These are phyloP conservation scores for Strigomonas culicis DNA, from an alignment of 208 protist species.

Conservation along the genomic window DNA sequence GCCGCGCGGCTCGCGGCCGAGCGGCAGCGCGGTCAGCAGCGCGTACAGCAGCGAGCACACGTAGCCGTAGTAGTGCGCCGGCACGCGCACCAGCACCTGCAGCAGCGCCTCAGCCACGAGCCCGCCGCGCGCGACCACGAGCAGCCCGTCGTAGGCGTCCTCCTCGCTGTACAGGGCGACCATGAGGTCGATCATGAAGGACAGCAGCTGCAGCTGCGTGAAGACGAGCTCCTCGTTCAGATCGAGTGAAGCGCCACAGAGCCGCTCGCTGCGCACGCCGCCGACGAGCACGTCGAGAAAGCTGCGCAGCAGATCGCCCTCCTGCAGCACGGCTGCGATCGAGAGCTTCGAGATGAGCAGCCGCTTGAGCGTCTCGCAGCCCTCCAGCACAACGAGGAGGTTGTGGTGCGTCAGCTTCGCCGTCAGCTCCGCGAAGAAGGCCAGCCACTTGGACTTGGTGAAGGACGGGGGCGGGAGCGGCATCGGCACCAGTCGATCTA, in stretches of 20 bases:
- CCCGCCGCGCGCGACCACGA: constrained; percentile 57
- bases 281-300: constrained; percentile 58
- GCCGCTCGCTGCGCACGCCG: constrained; percentile 28
- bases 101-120: constrained; percentile 49
- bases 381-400: constrained; percentile 67
- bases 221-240: constrained; percentile 59
- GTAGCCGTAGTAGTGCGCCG: constrained; percentile 60
- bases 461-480: constrained; percentile 48
- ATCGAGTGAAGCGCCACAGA: constrained; percentile 10
- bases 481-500: constrained; percentile 6
- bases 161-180: constrained; percentile 55
- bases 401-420: constrained; percentile 85
- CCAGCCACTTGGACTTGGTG: constrained; percentile 74
- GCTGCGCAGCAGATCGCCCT: constrained; percentile 53
- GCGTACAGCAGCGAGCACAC: constrained; percentile 33
- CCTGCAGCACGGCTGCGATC: constrained; percentile 71
- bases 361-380: constrained; percentile 67
- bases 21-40: constrained; percentile 44
- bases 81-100: constrained; percentile 39
- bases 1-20: constrained; percentile 30
- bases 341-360: constrained; percentile 67
- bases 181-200: constrained; percentile 69
- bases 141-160: constrained; percentile 64
- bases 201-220: constrained; percentile 59
- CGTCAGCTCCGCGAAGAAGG: constrained; percentile 84